A percentile compares a stretch with the other conserved stretches of the same genome.
phyloP scores from a whole-genome alignment of 306 rosid species.

The Fragaria nilgerrensis region DNA sequence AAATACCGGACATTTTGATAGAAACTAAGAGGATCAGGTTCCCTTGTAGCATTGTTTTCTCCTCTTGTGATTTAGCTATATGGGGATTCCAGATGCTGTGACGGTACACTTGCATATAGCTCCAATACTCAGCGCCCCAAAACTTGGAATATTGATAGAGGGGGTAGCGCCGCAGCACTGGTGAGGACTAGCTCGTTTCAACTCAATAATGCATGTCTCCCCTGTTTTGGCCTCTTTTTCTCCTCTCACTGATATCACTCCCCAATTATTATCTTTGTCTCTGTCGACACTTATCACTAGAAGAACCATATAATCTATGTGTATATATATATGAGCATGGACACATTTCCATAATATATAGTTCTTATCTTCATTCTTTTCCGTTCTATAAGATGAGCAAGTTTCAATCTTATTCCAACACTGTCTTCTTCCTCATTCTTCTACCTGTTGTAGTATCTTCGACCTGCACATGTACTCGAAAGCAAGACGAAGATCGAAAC shows the following conservation, averaged over 20 bases:
- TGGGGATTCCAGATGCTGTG: not conserved
- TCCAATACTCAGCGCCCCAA: not conserved
- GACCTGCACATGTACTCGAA: constrained; percentile 23
- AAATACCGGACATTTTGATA: not conserved
- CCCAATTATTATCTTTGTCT: not conserved
- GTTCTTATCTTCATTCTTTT: not conserved
- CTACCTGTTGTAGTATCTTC: constrained; percentile 32
- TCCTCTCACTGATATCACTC: not conserved
- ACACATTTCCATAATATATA: not conserved
- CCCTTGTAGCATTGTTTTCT: not conserved
- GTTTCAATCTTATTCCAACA: not conserved
- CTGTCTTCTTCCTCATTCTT: constrained; percentile 11
- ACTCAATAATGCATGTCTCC: not conserved
- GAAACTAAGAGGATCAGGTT: not conserved
- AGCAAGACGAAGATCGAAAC: constrained; percentile 12
- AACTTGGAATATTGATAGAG: not conserved
- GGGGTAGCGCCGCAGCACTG: not conserved
- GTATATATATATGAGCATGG: not conserved
- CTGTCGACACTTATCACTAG: not conserved
- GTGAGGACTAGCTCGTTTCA: not conserved
- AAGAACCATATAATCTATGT: too few relatives aligned
- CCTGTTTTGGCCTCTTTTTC: not conserved
- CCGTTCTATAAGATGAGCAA: not conserved
- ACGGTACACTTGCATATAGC: not conserved
- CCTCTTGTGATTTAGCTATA: not conserved